Evolutionary conservation across 495 filamentous ascomycete species (phyloP), one percentile per base, ranked within the genome.

Genomic region (Beverwykella pulmonaria): DNA sequence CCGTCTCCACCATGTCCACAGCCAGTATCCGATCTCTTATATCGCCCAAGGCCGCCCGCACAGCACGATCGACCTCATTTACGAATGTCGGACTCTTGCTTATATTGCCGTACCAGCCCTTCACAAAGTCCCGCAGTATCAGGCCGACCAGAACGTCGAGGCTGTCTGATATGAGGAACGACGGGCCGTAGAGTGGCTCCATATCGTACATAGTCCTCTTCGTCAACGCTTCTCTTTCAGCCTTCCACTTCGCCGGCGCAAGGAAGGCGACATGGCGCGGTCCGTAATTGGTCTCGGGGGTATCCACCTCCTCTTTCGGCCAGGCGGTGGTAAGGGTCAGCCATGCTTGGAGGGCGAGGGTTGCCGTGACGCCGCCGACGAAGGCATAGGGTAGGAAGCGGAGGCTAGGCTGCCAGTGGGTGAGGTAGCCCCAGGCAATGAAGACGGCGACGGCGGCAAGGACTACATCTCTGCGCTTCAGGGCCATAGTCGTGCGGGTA

Each of bases 71-170:
- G 41, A 97, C 87, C 77, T 97, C 90, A 72, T 94, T 88, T 36
- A 84, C 75, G 71, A 99, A 98, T 2, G 81, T 83, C 1, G 88
- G 87, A 71, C 89, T 91, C 44, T 82, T 83, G 75, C 90, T 96
- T 75, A 99, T 97, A 68, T 86, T 84, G 10, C 82, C 81, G 75
- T 97, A 97, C 94, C 94, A 99, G 12, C 88, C 88, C 34, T 82
- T 84, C 39, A 99, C 84, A 74, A 96, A 97, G 74, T 97, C 92
- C 47, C 92, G 84, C 50, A 90, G 80, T 57, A 96, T 83, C 36
- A 90, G 80, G 25, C 88, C 84, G 34, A 99, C 82, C 26, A 98
- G 76, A 54, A 88, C 86, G 76, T 98, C 92, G 61, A 97, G 78
- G 25, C 86, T 87, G 69, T 87, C 87, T 6, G 92, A 96, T 22